phyloP scores from a whole-genome alignment of 495 filamentous ascomycete genomes.

The Neurospora discreta region DNA sequence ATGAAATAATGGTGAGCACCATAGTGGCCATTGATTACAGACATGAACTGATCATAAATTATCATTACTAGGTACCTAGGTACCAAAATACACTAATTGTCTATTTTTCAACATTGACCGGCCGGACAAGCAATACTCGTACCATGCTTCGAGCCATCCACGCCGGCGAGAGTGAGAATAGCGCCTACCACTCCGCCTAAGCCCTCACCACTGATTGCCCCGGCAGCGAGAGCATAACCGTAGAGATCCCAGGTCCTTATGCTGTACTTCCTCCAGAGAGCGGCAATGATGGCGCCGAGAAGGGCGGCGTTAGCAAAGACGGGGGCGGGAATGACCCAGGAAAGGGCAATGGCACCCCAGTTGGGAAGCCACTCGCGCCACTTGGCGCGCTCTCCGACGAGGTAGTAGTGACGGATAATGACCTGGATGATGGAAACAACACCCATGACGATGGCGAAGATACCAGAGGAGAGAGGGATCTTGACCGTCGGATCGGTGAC shows the following conservation, averaged over 20 bases:
- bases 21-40: no score
- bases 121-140: slow-evolving; percentile 38
- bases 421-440: slow-evolving; percentile 39
- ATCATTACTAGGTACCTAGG: no score
- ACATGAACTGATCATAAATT: no score
- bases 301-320: slow-evolving; percentile 39
- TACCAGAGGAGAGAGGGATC: slow-evolving; percentile 44
- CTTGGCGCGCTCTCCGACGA: slow-evolving; percentile 34
- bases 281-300: slow-evolving; percentile 46
- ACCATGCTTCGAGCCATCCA: slow-evolving; percentile 36
- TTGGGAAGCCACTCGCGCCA: slow-evolving; percentile 51
- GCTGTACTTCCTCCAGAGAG: slow-evolving; percentile 46
- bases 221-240: slow-evolving; percentile 53
- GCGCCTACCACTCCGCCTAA: slow-evolving; percentile 53
- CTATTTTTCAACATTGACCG: background rate
- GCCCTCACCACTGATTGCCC: slow-evolving; percentile 51
- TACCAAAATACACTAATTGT: no score
- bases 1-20: no score
- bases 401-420: slow-evolving; percentile 46
- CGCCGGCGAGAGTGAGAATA: slow-evolving; percentile 40
- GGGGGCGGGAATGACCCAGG: slow-evolving; percentile 43
- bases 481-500: slow-evolving; percentile 48
- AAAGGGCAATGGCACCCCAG: slow-evolving; percentile 54
- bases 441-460: slow-evolving; percentile 46
- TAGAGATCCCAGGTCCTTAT: slow-evolving; percentile 46